Conservation (phyloP, 768 basidiomycete species). For the Cystofilobasidium macerans region DNA sequence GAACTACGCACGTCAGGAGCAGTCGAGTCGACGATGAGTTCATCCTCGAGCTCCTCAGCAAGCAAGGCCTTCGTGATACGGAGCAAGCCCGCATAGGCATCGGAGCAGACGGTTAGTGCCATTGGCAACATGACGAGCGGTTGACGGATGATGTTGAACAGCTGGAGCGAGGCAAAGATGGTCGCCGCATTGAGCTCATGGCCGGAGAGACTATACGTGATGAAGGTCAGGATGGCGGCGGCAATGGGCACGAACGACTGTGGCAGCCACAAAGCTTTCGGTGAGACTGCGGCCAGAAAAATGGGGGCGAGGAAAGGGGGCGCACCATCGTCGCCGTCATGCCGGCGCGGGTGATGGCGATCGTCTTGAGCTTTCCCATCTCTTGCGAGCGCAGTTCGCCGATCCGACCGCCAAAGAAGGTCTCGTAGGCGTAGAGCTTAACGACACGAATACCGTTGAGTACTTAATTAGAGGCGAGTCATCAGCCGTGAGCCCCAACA, state of each 20-base stretch:
- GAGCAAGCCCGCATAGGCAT: constrained; percentile 46
- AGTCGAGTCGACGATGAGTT: constrained; percentile 43
- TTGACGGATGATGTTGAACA: constrained; percentile 44
- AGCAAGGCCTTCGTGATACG: constrained; percentile 47
- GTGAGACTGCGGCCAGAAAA: not conserved
- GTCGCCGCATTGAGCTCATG: constrained; percentile 48
- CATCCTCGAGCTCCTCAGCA: constrained; percentile 49
- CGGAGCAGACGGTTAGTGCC: constrained; percentile 37
- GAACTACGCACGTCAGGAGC: constrained; percentile 10
- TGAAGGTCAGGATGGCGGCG: constrained; percentile 48
- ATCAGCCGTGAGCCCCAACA: constrained; percentile 30
- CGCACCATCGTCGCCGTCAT: constrained; percentile 29
- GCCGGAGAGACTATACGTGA: constrained; percentile 53
- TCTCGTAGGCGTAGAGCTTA: constrained; percentile 55
- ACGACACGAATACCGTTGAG: constrained; percentile 57
- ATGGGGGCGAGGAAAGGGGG: constrained; percentile 36
- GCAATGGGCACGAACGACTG: constrained; percentile 46
- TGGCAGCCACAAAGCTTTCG: not conserved
- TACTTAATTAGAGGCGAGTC: constrained; percentile 33
- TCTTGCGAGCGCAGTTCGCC: constrained; percentile 31
- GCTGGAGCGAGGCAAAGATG: constrained; percentile 51
- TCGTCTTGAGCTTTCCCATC: constrained; percentile 29
- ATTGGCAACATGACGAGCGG: constrained; percentile 33
- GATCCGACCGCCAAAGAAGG: constrained; percentile 32
- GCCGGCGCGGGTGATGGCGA: constrained; percentile 29